These are phyloP conservation scores for Leishmania braziliensis DNA, from an alignment of 208 protist species.

Conservation along the genomic window DNA sequence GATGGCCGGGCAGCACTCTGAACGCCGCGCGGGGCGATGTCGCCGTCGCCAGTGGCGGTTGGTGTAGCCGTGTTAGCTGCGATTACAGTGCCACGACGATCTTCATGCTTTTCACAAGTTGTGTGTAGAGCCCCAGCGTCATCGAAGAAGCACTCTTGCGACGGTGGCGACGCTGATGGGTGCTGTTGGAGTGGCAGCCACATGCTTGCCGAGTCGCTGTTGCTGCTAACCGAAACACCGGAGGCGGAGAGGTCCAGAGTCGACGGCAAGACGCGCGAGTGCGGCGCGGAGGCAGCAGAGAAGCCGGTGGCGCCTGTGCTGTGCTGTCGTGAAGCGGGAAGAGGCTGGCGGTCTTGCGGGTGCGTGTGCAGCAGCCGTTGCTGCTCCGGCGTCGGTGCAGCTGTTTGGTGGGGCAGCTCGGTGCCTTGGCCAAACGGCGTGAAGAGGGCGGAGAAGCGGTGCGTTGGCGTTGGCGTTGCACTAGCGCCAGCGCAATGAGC, in stretches of 20 bases:
- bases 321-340: neutral
- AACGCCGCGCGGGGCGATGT: neutral
- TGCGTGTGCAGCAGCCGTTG: neutral
- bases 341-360: too few species aligned
- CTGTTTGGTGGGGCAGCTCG: neutral
- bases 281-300: neutral
- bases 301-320: neutral
- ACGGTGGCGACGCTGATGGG: neutral
- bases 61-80: neutral
- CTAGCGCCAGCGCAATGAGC: neutral
- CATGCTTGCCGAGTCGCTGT: neutral
- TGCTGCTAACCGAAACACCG: slow-evolving; percentile 4
- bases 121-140: neutral
- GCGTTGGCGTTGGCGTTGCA: slow-evolving; percentile 1
- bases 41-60: neutral
- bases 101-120: neutral
- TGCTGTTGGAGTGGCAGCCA: neutral
- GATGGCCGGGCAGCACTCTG: neutral
- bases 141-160: slow-evolving; percentile 17
- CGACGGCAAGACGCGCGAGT: neutral
- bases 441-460: neutral
- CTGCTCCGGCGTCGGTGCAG: neutral
- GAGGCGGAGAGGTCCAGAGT: slow-evolving; percentile 1
- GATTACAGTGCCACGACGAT: neutral
- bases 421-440: neutral